phyloP scores from a whole-genome alignment of 768 basidiomycete species.

The Jaapia argillacea region DNA sequence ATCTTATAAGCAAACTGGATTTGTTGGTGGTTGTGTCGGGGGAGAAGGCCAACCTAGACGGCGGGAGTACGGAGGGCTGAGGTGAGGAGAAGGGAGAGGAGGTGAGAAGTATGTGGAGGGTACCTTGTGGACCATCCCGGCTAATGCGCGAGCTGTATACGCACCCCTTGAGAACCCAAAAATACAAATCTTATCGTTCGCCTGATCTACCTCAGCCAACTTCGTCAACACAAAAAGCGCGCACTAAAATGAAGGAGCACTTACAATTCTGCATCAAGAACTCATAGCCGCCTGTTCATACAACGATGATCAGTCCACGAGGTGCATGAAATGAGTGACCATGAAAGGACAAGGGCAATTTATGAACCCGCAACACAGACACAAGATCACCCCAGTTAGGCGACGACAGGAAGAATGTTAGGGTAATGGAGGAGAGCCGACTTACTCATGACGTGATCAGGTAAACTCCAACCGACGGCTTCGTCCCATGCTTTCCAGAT shows the following conservation, averaged over 20 bases:
- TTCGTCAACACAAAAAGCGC: conserved; percentile 10
- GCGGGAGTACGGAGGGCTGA: neutral
- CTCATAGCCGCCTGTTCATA: conserved; percentile 42
- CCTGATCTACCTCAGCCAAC: conserved; percentile 22
- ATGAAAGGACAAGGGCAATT: too few species aligned
- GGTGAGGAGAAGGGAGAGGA: neutral
- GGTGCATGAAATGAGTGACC: neutral
- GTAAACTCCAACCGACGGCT: conserved; percentile 39
- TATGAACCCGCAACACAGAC: too few species aligned
- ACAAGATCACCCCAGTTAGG: conserved; percentile 26
- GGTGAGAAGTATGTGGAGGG: neutral
- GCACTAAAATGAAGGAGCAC: conserved; percentile 40
- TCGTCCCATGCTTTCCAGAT: conserved; percentile 35
- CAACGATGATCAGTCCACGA: conserved; percentile 1
- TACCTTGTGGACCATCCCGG: conserved; percentile 23
- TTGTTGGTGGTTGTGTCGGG: conserved; percentile 17
- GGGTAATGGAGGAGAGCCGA: neutral
- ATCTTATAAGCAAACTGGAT: conserved; percentile 21
- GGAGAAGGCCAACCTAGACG: conserved; percentile 22
- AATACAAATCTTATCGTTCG: conserved; percentile 51
- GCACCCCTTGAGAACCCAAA: conserved; percentile 65
- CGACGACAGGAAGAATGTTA: neutral
- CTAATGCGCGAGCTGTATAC: conserved; percentile 41
- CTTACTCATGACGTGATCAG: conserved; percentile 39
- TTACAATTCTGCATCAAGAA: conserved; percentile 51